phyloP scores from a whole-genome alignment of 305 asterid genomes.

The Fraxinus dipetala region DNA sequence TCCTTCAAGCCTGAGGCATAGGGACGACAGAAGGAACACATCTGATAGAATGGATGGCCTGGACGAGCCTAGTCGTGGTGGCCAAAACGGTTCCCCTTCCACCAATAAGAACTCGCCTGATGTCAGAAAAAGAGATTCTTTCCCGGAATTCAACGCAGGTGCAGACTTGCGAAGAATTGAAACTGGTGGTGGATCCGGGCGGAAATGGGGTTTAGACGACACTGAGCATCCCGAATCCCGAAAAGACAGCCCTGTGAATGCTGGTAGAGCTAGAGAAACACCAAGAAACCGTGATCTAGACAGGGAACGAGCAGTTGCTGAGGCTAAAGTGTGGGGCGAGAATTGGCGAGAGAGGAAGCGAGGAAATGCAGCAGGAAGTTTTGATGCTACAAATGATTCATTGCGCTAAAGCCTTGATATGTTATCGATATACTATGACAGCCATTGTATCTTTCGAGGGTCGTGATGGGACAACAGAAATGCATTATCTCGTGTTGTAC shows the following conservation, averaged over 20 bases:
- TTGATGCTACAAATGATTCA: slow-evolving; percentile 46
- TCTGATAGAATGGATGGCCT: slow-evolving; percentile 43
- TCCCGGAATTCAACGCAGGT: slow-evolving; percentile 38
- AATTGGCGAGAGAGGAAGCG: slow-evolving; percentile 52
- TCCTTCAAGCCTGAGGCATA: slow-evolving; percentile 54
- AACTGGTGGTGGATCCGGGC: slow-evolving; percentile 62
- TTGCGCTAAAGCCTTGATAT: not conserved
- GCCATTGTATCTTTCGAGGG: not conserved
- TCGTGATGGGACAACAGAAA: not conserved
- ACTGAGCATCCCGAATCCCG: slow-evolving; percentile 50
- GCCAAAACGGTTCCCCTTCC: slow-evolving; percentile 52
- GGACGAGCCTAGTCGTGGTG: slow-evolving; percentile 33
- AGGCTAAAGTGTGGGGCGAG: slow-evolving; percentile 65
- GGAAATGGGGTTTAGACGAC: slow-evolving; percentile 71
- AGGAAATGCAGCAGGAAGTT: slow-evolving; percentile 38
- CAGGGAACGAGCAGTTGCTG: slow-evolving; percentile 62
- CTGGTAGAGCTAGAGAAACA: slow-evolving; percentile 49
- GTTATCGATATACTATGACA: slow-evolving; percentile 3
- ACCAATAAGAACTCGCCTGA: slow-evolving; percentile 53
- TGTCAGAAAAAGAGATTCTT: slow-evolving; percentile 46
- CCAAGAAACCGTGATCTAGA: slow-evolving; percentile 47
- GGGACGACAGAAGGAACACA: slow-evolving; percentile 43
- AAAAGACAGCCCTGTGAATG: slow-evolving; percentile 64
- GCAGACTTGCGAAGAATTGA: slow-evolving; percentile 57
- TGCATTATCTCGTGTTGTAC: not conserved